Evolutionary conservation across 306 rosid species (phyloP).

Genomic region (Glycine tomentella): DNA sequence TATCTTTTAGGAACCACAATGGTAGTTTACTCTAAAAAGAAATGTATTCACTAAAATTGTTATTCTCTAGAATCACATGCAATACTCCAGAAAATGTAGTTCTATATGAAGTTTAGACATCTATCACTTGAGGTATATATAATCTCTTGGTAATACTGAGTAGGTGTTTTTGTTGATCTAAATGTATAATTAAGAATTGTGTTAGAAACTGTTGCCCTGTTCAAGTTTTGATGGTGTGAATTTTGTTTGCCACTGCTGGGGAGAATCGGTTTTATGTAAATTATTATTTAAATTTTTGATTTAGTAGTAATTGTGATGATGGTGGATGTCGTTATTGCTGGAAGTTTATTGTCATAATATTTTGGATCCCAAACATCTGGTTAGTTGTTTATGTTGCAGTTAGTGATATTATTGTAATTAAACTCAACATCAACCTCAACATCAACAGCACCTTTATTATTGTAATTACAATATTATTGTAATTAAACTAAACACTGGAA

Average conservation of each 20-base stretch:
- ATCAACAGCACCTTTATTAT: too few species aligned
- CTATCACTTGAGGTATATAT: background rate
- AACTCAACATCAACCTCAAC: background rate
- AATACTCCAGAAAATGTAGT: background rate
- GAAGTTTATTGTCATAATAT: conserved; percentile 27
- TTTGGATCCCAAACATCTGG: conserved; percentile 2
- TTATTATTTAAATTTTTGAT: background rate
- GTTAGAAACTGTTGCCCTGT: conserved; percentile 1
- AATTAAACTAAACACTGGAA: background rate
- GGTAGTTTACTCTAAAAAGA: background rate
- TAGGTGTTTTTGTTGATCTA: conserved; percentile 8
- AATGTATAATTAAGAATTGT: background rate
- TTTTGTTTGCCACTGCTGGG: background rate
- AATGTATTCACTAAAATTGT: background rate
- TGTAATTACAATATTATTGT: background rate
- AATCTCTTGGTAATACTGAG: background rate
- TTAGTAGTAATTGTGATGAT: background rate
- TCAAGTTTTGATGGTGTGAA: background rate
- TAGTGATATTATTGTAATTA: background rate
- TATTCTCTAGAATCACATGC: conserved; percentile 11
- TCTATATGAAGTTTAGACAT: conserved; percentile 5
- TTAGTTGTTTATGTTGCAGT: background rate
- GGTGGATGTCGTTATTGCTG: conserved; percentile 19
- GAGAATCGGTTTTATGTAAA: background rate
- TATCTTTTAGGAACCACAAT: background rate